A percentile compares a stretch with the other conserved stretches of the same genome.
These are phyloP conservation scores for Oidiodendron maius DNA, from an alignment of 495 filamentous ascomycete genomes.

Conservation along the genomic window DNA sequence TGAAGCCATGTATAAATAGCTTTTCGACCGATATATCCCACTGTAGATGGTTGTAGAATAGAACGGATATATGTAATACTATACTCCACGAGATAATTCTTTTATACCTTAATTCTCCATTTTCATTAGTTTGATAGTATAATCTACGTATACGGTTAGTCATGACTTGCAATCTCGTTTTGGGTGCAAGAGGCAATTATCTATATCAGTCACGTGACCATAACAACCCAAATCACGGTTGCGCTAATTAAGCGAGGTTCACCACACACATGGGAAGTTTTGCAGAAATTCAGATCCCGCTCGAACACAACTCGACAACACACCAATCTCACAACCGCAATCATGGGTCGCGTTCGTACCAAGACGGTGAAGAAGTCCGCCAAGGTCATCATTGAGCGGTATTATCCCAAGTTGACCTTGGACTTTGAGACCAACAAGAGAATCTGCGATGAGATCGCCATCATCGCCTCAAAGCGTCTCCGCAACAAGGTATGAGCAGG, in stretches of 20 bases:
- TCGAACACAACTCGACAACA: slow-evolving; percentile 1
- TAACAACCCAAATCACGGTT: too few species aligned
- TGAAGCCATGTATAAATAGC: background rate
- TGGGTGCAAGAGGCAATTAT: too few species aligned
- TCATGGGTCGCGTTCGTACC: slow-evolving; percentile 95
- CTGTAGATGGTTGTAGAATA: background rate
- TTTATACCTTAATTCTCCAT: too few species aligned
- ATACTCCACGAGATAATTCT: background rate
- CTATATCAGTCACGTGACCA: too few species aligned
- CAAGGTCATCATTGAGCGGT: slow-evolving; percentile 99
- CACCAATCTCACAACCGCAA: slow-evolving; percentile 52
- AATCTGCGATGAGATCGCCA: slow-evolving; percentile 99
- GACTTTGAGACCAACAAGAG: slow-evolving; percentile 99
- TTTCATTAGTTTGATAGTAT: too few species aligned
- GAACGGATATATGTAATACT: background rate
- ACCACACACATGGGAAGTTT: background rate
- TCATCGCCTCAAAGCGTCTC: slow-evolving; percentile 95
- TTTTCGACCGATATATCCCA: background rate
- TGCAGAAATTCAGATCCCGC: slow-evolving; percentile 2
- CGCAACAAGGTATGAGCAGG: slow-evolving; percentile 78
- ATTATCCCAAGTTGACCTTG: slow-evolving; percentile 97
- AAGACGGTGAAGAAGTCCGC: slow-evolving; percentile 99
- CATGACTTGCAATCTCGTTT: too few species aligned
- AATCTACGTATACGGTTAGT: too few species aligned
- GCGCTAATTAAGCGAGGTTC: background rate